phyloP scores from a whole-genome alignment of 2,329 filamentous ascomycete genomes.

The Alternaria infectoria region DNA sequence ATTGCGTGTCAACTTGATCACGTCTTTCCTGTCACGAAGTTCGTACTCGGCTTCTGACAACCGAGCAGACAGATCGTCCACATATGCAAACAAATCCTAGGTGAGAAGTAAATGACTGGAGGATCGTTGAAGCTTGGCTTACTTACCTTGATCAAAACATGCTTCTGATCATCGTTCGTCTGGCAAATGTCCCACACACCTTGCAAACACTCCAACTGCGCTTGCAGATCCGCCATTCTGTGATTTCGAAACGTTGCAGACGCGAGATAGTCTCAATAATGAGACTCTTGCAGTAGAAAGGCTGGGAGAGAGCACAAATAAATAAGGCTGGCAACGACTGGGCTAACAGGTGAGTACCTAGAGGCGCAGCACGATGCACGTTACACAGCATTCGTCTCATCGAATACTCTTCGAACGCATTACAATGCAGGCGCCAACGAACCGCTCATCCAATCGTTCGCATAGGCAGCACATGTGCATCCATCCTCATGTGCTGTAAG shows the following conservation, averaged over 20 bases:
- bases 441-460: no score
- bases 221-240: not conserved
- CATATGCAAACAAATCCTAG: not conserved
- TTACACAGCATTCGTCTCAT: no score
- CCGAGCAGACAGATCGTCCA: not conserved
- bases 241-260: not conserved
- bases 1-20: not conserved
- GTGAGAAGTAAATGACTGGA: not conserved
- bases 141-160: not conserved
- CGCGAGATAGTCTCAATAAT: not conserved
- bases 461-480: no score
- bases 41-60: not conserved
- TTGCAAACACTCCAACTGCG: not conserved
- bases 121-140: accelerated
- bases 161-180: not conserved
- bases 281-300: not conserved
- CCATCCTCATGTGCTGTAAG: no score
- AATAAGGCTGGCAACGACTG: not conserved
- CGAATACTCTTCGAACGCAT: no score
- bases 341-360: not conserved
- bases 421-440: no score
- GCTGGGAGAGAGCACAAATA: not conserved
- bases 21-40: not conserved
- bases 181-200: not conserved
- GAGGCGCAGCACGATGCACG: not conserved